Base-by-base conservation (phyloP, 768 basidiomycete species). In the Suillus discolor region DNA sequence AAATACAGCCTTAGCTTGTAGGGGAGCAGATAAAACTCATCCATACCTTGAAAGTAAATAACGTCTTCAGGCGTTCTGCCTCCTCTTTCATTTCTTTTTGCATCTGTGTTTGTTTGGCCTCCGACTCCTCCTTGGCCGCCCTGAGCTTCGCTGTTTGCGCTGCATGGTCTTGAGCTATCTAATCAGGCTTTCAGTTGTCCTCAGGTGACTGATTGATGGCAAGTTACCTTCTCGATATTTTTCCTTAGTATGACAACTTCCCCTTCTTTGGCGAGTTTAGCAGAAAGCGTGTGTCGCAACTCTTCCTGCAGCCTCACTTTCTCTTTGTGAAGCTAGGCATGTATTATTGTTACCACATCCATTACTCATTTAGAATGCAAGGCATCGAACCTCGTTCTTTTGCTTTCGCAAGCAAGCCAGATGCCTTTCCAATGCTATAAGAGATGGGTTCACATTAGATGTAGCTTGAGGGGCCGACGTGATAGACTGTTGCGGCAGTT, bases 221-320 rank as follows among this genome's bases (percentile, higher is more conserved):
- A 36, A 60, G 55, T 61, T 70, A 89, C 92, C 82, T 89, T 89
- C 69, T 91, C 88, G 12, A 90, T 83, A n/a, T 76, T 83, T 68
- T 85, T 86, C 68, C 91, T 80, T 61, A 93, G 73, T 47, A 89
- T 85, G 18, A 82, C 82, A 7, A 89, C 89, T 78, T 93, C 91
- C 6, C 92, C 92, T 38, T 90, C 87, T 71, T 88, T 91, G 39
- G 80, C 76, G 47, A 86, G 79, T 66, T 82, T 87, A 9, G 78
- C 80, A 57, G 86, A 83, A 57, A 79, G 73, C 4, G 86, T 86
- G 45, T 80, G 79, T 66, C 83, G 79, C 57, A 88, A 73, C 2
- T 81, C 80, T 31, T 73, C 66, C 63, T 83, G 82, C 23, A 85
- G 79, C n/a, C 65, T 77, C 45, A 77, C 72, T 69, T 90, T 86